Evolutionary conservation across 2,329 filamentous ascomycete species (phyloP), one percentile per base, ranked within the genome.

Genomic region (Fusarium annulatum): DNA sequence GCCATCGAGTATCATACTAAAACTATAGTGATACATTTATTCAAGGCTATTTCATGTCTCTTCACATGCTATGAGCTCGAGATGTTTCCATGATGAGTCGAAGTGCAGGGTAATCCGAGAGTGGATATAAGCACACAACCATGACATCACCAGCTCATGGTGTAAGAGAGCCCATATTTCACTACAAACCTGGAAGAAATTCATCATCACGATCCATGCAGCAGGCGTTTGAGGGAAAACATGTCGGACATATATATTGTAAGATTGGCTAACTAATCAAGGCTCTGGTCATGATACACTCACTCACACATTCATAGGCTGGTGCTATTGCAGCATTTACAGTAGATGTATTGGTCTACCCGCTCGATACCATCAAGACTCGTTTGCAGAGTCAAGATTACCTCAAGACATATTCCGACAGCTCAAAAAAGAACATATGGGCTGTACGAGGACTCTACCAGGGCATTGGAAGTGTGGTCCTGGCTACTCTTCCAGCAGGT

Each of bases 401-500:
- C 82, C 84, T 89, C 42, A 87, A 88, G 56, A 86, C 91, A 2
- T 96, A 91, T 83, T 86, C 86, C 1, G 88, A 88, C 3, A 85
- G 85, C 2, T 82, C 89, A 38, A 89, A 87, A 49, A 85, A 85
- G 65, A 85, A 86, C 61, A 81, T 88, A 26, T 85, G 92, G 62
- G 76, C 81, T 16, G 91, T 94, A 73, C 87, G 90, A 18, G 95
- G 95, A 0, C 83, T 97, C 11, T 97, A 97, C 77, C 95, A 97
- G 81, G 95, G 95, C 26, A 87, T 97, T 26, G 94, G 94, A 63
- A 95, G 93, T 77, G 92, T 97, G 28, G 90, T 97, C 15, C 83
- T 97, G 36, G 93, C 94, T 16, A 97, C 95, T 0, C 85, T 97
- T n/a, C 95, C 95, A n/a, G 93, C 93, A 63, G 94, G 92, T 94